Percentiles rank a stretch among this genome's conserved stretches.
Conservation (phyloP, 805 yeast genomes). For the Priceomyces fermenticarens region DNA sequence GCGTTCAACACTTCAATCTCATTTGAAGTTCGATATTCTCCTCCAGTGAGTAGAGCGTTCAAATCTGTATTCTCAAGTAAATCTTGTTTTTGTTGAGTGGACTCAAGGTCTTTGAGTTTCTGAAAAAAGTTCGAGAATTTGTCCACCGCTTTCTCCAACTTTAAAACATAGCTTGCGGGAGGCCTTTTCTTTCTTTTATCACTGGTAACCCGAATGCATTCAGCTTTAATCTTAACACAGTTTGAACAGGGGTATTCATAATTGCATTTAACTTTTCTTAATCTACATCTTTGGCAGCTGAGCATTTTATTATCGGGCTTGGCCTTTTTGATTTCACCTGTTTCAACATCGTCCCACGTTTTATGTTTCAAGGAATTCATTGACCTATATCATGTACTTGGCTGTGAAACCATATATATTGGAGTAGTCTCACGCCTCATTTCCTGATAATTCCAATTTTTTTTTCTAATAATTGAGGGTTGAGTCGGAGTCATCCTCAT, state of each 20-base stretch:
- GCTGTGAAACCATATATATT: too few relatives aligned
- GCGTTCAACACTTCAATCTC: constrained; percentile 1
- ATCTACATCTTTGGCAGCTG: constrained; percentile 41
- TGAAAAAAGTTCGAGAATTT: constrained; percentile 22
- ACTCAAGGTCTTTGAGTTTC: constrained; percentile 17
- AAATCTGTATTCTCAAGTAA: constrained; percentile 20
- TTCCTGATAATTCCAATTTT: too few relatives aligned
- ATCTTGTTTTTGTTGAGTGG: constrained; percentile 16
- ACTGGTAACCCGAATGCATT: constrained; percentile 44
- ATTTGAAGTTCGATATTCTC: constrained; percentile 2
- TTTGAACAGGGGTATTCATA: constrained; percentile 47
- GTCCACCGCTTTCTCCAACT: constrained; percentile 33
- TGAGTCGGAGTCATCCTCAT: too few relatives aligned
- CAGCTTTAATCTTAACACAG: constrained; percentile 41
- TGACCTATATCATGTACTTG: too few relatives aligned
- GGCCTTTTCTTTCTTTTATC: constrained; percentile 54
- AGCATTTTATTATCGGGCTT: constrained; percentile 11
- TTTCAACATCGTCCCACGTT: constrained; percentile 1
- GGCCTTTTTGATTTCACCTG: neutral
- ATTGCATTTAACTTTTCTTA: constrained; percentile 48
- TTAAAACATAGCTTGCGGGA: constrained; percentile 47
- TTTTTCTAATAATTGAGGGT: too few relatives aligned
- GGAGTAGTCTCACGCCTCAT: too few relatives aligned
- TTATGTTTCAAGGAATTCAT: neutral
- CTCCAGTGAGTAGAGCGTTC: constrained; percentile 6